Percentiles rank a stretch among this genome's conserved stretches.
phyloP scores from a whole-genome alignment of 345 rosid species.

The Eucalyptus sp. region DNA sequence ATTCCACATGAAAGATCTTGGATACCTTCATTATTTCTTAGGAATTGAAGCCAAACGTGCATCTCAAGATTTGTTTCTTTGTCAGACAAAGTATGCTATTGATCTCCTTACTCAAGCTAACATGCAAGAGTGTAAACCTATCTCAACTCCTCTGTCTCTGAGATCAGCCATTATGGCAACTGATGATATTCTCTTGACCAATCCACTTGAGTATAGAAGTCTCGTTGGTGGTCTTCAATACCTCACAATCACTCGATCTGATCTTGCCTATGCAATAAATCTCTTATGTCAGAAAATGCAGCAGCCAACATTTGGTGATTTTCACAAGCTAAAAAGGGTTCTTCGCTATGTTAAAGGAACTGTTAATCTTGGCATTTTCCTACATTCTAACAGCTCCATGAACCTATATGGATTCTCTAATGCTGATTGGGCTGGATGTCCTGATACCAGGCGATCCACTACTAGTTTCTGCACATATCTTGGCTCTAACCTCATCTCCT shows the following conservation, averaged over 20 bases:
- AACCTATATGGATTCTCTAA: not conserved
- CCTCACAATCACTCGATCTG: too few relatives aligned
- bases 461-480: not conserved
- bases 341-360: too few relatives aligned
- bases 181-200: not conserved
- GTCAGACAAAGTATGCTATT: not conserved
- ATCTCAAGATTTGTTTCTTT: too few relatives aligned
- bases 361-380: not conserved
- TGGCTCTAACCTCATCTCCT: not conserved
- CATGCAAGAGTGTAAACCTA: not conserved
- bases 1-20: too few relatives aligned
- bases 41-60: too few relatives aligned
- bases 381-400: not conserved
- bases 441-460: not conserved
- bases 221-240: not conserved
- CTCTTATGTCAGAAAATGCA: too few relatives aligned
- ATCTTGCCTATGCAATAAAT: too few relatives aligned
- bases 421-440: not conserved
- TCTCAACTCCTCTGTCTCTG: not conserved
- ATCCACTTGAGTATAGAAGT: not conserved
- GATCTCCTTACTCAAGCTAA: not conserved
- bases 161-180: not conserved
- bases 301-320: too few relatives aligned
- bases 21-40: too few relatives aligned
- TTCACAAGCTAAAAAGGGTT: too few relatives aligned